Percentiles rank a stretch among this genome's conserved stretches.
Evolutionary conservation across 768 basidiomycete species (phyloP).

Genomic region (Termitomyces sp.): DNA sequence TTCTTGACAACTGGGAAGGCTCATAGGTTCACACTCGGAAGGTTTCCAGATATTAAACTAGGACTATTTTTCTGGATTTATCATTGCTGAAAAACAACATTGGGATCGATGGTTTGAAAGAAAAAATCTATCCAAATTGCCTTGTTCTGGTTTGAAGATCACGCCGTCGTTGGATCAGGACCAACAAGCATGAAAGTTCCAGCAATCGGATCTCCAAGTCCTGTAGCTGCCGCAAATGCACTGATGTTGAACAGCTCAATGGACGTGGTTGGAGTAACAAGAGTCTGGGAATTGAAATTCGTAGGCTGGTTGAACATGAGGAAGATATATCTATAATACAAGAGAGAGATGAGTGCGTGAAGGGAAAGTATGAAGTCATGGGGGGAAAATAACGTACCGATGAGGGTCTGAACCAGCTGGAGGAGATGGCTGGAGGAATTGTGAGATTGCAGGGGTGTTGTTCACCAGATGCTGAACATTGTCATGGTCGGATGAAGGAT

Average conservation of each 20-base stretch:
- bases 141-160: not conserved
- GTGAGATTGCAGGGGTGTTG: slow-evolving; percentile 36
- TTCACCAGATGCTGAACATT: slow-evolving; percentile 24
- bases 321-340: slow-evolving; percentile 18
- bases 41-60: no score
- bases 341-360: slow-evolving; percentile 20
- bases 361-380: not conserved
- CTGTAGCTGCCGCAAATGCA: slow-evolving; percentile 22
- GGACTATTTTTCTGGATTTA: no score
- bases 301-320: slow-evolving; percentile 42
- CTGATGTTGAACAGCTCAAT: slow-evolving; percentile 34
- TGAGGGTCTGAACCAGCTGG: slow-evolving; percentile 41
- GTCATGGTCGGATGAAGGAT: no score
- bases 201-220: slow-evolving; percentile 43
- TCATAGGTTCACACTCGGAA: no score
- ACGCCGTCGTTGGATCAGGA: slow-evolving; percentile 20
- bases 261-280: slow-evolving; percentile 34
- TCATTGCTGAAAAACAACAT: no score
- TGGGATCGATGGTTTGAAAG: no score
- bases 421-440: slow-evolving; percentile 38
- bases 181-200: slow-evolving; percentile 48
- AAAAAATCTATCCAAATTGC: no score
- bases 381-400: slow-evolving; percentile 25
- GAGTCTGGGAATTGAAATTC: slow-evolving; percentile 37
- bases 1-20: no score